A percentile compares a stretch with the other conserved stretches of the same genome.
Conservation (phyloP, 129 eudicot genomes). For the Chrysanthemum makinoi region DNA sequence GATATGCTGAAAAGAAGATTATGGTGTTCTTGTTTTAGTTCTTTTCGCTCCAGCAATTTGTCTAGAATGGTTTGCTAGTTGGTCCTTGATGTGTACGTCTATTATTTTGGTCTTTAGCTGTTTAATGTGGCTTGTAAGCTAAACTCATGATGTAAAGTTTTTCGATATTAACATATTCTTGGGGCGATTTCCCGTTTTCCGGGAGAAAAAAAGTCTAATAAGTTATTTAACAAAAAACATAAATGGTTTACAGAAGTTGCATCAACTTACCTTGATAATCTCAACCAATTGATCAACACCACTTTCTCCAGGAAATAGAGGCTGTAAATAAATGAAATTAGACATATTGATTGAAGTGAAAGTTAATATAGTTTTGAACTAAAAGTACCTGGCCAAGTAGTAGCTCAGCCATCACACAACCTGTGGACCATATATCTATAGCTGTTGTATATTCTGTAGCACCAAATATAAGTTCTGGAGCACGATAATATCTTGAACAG, state of each 20-base stretch:
- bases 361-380: constrained; percentile 7
- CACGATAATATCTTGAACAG: constrained; percentile 98
- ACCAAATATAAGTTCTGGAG: constrained; percentile 98
- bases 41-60: too few relatives aligned
- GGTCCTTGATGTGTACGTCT: too few relatives aligned
- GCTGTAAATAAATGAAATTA: constrained; percentile 51
- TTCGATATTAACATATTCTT: too few relatives aligned
- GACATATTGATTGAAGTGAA: constrained; percentile 4
- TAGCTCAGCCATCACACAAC: constrained; percentile 99
- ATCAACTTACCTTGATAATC: constrained; percentile 75
- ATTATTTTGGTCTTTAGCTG: neutral
- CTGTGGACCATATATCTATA: constrained; percentile 98
- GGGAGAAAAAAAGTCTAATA: too few relatives aligned
- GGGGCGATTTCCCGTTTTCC: too few relatives aligned
- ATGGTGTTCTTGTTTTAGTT: too few relatives aligned
- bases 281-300: constrained; percentile 99
- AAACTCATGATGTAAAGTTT: too few relatives aligned
- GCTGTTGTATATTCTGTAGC: constrained; percentile 99
- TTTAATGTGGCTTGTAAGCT: neutral
- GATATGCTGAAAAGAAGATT: too few relatives aligned
- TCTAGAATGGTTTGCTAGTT: too few relatives aligned
- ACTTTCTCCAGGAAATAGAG: constrained; percentile 99
- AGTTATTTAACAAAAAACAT: neutral
- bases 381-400: constrained; percentile 90
- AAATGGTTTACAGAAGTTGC: constrained; percentile 6